Evolutionary conservation across 208 protist genomes (phyloP), one percentile per base, ranked within the genome.

Genomic region (Trypanosoma cruzi): DNA sequence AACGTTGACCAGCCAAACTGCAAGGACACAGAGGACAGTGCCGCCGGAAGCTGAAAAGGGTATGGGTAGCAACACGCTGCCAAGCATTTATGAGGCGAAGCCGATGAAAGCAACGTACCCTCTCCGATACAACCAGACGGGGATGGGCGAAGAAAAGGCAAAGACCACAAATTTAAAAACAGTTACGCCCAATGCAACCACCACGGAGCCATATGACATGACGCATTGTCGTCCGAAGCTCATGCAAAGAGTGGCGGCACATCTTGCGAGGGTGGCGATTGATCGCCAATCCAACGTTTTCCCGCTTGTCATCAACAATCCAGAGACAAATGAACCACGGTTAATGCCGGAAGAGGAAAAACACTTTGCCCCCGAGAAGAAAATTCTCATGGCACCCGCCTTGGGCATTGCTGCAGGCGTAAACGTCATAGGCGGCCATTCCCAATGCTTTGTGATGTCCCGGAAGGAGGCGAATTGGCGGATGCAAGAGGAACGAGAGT

Each of bases 231-330:
- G 75, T 24, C 6, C 32, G 44, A 13, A 67, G 49, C 68, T 80
- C 28, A 64, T 59, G 13, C 62, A 80, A 34, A 71, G 32, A 24
- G 59, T 70, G 22, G 63, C 75, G 2, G 44, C 63, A n/a, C 59
- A 61, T 18, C 68, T 80, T 24, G 60, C 74, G 56, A 73, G 66
- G 32, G 40, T 64, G 36, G 22, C 61, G 36, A 16, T 69, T 4
- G 56, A 74, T 36, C 53, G 63, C 18, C 68, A 68, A 34, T 61
- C 75, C n/a, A 69, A 80, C 57, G 54, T 80, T 26, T 71, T 75
- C 5, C 75, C 75, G 6, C 11, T 75, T 14, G 64, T 80, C 32
- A 10, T 61, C 14, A 71, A 42, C 22, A 60, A 75, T 61, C 56
- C 54, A 34, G 75, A 75, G 34, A 56, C 42, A 16, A 36, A 32